Evolutionary conservation across 1,284 basidiomycete genomes (phyloP).

Genomic region (Microbotryomycetes sp.): DNA sequence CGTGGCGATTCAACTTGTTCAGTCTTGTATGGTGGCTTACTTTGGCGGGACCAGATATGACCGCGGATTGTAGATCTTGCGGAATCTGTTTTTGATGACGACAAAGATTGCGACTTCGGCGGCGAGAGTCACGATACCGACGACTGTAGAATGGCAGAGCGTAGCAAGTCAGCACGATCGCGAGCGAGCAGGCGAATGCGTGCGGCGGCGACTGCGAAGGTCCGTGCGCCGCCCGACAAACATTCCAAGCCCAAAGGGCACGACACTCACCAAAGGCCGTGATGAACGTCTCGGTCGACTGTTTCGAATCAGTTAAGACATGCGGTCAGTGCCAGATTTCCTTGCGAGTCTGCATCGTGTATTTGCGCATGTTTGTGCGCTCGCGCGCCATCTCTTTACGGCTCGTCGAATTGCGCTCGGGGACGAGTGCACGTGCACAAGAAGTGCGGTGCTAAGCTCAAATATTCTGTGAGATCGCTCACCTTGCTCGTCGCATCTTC

Average conservation of each 20-base stretch:
- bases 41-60: constrained; percentile 37
- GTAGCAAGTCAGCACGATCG: not conserved
- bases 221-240: not conserved
- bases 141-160: not conserved
- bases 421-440: too few species aligned
- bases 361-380: too few species aligned
- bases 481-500: not conserved
- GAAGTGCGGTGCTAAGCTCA: too few species aligned
- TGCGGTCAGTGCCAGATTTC: too few species aligned
- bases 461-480: too few species aligned
- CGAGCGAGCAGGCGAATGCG: not conserved
- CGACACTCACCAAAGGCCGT: constrained; percentile 26
- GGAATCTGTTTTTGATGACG: constrained; percentile 40
- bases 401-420: too few species aligned
- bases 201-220: not conserved
- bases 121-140: constrained; percentile 29
- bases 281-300: constrained; percentile 30
- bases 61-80: constrained; percentile 42
- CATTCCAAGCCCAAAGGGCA: not conserved
- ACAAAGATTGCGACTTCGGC: constrained; percentile 40
- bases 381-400: not conserved
- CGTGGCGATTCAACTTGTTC: too few species aligned
- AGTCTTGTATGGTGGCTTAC: too few species aligned
- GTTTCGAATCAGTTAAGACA: not conserved
- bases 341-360: too few species aligned